Evolutionary conservation across 495 filamentous ascomycete species (phyloP).

Genomic region (Hypoxylon perforatum): DNA sequence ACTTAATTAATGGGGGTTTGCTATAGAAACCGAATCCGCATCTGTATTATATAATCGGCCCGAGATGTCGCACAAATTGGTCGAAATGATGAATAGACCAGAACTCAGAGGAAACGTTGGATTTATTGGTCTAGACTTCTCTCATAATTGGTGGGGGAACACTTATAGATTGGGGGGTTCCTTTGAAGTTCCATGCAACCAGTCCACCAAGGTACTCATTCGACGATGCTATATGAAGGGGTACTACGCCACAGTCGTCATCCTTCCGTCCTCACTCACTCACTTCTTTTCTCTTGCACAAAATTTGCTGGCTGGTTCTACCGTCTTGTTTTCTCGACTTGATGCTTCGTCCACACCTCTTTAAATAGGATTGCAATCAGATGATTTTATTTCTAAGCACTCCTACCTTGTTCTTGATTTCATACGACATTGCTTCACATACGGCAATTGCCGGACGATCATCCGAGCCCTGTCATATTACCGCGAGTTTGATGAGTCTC

Average conservation of each 20-base stretch:
- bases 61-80: neutral
- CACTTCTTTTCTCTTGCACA: neutral
- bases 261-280: neutral
- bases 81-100: neutral
- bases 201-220: slow-evolving; percentile 19
- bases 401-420: neutral
- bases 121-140: neutral
- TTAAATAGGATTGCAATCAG: neutral
- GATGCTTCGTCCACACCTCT: neutral
- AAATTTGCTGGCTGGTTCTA: neutral
- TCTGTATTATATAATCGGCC: too few relatives aligned
- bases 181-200: neutral
- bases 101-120: neutral
- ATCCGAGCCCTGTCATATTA: neutral
- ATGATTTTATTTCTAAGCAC: neutral
- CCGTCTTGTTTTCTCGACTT: neutral
- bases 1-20: too few relatives aligned
- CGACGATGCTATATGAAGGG: neutral
- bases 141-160: neutral
- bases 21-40: too few relatives aligned
- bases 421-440: neutral
- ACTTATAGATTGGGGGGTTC: neutral
- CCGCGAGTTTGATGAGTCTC: neutral
- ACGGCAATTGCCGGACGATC: neutral
- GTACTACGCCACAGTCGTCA: neutral